Conservation (phyloP, 2,329 filamentous ascomycete species). For the Aspergillus pseudonomiae region DNA sequence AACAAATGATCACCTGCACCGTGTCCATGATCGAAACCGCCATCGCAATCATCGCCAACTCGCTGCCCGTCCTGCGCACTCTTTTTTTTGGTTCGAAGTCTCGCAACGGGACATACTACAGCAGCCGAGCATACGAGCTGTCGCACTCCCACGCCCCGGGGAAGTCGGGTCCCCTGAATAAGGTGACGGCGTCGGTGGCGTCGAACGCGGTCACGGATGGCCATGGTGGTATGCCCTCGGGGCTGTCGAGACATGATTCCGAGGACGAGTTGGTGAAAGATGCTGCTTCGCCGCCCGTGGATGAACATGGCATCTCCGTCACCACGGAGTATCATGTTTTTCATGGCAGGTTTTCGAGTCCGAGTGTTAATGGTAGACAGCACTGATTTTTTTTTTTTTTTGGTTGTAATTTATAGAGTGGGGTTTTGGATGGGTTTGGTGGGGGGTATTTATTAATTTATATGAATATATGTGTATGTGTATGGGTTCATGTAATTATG, state of each 20-base stretch:
- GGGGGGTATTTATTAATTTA: neutral
- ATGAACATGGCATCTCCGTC: slow-evolving; percentile 20
- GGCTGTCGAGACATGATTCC: slow-evolving; percentile 22
- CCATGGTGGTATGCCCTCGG: slow-evolving; percentile 6
- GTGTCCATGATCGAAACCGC: slow-evolving; percentile 28
- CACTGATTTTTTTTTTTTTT: neutral
- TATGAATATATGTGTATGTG: neutral
- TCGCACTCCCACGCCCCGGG: slow-evolving; percentile 15
- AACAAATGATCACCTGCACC: slow-evolving; percentile 30
- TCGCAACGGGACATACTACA: slow-evolving; percentile 25
- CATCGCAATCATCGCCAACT: slow-evolving; percentile 25
- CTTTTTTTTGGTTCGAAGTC: slow-evolving; percentile 29
- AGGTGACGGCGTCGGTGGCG: slow-evolving; percentile 15
- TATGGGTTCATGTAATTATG: neutral
- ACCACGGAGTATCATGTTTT: slow-evolving; percentile 20
- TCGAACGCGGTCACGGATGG: slow-evolving; percentile 6
- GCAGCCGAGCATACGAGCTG: slow-evolving; percentile 23
- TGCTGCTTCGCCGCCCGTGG: neutral
- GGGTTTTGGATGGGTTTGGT: neutral
- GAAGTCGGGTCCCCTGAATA: slow-evolving; percentile 6
- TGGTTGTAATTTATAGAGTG: too few relatives aligned
- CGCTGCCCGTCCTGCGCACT: slow-evolving; percentile 20
- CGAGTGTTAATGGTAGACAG: neutral
- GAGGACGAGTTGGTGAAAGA: slow-evolving; percentile 24
- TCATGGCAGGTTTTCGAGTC: neutral